These are phyloP conservation scores for Sphaerulina vaccinii DNA, from an alignment of 2,329 filamentous ascomycete genomes.

Conservation along the genomic window DNA sequence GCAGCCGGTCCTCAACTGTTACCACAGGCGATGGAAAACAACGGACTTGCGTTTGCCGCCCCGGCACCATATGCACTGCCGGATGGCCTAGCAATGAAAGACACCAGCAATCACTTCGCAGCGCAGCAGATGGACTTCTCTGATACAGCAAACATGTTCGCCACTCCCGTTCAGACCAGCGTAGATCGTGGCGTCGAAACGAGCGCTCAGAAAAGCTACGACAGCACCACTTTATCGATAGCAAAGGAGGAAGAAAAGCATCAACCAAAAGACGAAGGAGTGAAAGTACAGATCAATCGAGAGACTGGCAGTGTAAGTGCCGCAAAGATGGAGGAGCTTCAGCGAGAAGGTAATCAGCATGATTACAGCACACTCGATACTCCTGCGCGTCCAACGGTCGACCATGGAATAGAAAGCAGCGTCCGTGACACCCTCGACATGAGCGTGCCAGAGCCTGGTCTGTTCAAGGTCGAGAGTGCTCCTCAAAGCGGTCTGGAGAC, in stretches of 20 bases:
- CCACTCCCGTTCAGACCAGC: neutral
- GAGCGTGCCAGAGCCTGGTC: neutral
- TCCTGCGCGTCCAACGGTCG: constrained; percentile 16
- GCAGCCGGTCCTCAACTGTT: constrained; percentile 14
- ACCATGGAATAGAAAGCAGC: constrained; percentile 25
- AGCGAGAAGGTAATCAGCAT: neutral
- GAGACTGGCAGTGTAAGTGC: neutral
- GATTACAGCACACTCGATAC: constrained; percentile 15
- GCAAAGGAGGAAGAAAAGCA: neutral
- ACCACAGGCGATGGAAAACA: constrained; percentile 24
- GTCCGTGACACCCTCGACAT: constrained; percentile 18
- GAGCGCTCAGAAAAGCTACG: neutral
- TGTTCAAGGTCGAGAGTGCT: constrained; percentile 4
- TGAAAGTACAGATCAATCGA: neutral
- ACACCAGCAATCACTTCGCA: constrained; percentile 12
- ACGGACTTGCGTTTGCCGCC: constrained; percentile 11
- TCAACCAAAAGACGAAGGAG: neutral
- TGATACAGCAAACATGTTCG: constrained; percentile 3
- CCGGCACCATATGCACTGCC: constrained; percentile 6
- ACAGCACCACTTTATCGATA: neutral
- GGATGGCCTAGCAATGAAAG: constrained; percentile 12
- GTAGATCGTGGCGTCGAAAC: neutral
- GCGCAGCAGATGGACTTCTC: constrained; percentile 1
- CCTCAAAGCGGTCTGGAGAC: neutral
- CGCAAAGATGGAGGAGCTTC: neutral